These are phyloP conservation scores for Avena atlantica DNA, from an alignment of 176 grass and related monocot species.

Conservation along the genomic window DNA sequence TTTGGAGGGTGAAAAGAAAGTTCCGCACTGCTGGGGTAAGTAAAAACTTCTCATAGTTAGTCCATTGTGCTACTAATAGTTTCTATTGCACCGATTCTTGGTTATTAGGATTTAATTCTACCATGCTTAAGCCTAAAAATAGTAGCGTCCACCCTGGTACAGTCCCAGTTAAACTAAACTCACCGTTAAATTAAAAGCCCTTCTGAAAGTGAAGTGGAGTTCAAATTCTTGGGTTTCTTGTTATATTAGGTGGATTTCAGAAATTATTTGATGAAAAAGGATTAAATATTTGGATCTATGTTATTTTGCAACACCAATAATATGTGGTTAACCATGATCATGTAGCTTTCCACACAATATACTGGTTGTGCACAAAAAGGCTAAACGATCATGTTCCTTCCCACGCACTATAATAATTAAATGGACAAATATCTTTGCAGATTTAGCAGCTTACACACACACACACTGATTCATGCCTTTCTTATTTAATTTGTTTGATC, in stretches of 20 bases:
- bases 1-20: background rate
- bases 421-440: background rate
- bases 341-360: background rate
- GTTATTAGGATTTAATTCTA: background rate
- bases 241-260: background rate
- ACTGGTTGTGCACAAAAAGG: background rate
- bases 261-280: background rate
- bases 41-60: background rate
- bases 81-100: background rate
- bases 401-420: background rate
- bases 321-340: background rate
- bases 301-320: background rate
- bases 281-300: background rate
- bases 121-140: background rate
- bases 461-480: background rate
- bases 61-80: background rate
- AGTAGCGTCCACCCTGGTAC: background rate
- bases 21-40: background rate
- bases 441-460: background rate
- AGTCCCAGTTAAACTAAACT: background rate
- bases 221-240: background rate
- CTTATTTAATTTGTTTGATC: background rate
- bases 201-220: background rate
- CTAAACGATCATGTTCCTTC: background rate
- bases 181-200: background rate